These are phyloP conservation scores for Neonectria neomacrospora DNA, from an alignment of 2,329 filamentous ascomycete species.

Conservation along the genomic window DNA sequence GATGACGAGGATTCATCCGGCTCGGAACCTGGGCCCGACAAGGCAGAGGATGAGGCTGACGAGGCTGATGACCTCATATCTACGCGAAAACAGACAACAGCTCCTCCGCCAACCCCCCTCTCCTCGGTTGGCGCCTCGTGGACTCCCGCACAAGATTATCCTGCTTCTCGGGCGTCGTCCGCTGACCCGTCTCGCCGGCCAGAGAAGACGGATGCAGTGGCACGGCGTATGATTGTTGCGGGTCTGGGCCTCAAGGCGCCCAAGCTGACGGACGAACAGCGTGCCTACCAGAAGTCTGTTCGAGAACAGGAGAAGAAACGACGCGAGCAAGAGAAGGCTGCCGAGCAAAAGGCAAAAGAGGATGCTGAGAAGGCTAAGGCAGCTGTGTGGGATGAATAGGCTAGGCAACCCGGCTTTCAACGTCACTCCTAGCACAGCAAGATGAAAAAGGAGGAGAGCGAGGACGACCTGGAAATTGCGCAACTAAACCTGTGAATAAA, in stretches of 20 bases:
- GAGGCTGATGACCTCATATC: conserved; percentile 56
- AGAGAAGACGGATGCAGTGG: conserved; percentile 94
- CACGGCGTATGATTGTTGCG: conserved; percentile 87
- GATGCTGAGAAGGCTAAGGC: conserved; percentile 80
- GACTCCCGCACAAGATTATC: conserved; percentile 29
- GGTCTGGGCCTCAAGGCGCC: conserved; percentile 85
- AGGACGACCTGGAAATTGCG: neutral
- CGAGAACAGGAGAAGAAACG: conserved; percentile 86
- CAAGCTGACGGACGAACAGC: conserved; percentile 87
- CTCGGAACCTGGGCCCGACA: conserved; percentile 52
- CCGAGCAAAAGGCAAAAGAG: conserved; percentile 68
- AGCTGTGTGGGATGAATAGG: conserved; percentile 84
- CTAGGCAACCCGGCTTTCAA: neutral
- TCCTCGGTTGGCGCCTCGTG: conserved; percentile 56
- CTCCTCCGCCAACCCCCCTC: conserved; percentile 76
- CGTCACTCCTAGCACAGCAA: neutral
- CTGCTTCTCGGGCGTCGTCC: conserved; percentile 15
- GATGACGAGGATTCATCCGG: conserved; percentile 68
- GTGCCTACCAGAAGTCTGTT: conserved; percentile 83
- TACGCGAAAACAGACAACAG: conserved; percentile 49
- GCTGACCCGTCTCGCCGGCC: conserved; percentile 61
- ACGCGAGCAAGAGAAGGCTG: conserved; percentile 76
- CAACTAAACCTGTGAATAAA: conserved; percentile 3
- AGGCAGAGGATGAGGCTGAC: conserved; percentile 40
- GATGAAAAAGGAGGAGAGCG: neutral